These are phyloP conservation scores for Coelastrella sp. DNA, from an alignment of 139 green algal genomes.

Conservation along the genomic window DNA sequence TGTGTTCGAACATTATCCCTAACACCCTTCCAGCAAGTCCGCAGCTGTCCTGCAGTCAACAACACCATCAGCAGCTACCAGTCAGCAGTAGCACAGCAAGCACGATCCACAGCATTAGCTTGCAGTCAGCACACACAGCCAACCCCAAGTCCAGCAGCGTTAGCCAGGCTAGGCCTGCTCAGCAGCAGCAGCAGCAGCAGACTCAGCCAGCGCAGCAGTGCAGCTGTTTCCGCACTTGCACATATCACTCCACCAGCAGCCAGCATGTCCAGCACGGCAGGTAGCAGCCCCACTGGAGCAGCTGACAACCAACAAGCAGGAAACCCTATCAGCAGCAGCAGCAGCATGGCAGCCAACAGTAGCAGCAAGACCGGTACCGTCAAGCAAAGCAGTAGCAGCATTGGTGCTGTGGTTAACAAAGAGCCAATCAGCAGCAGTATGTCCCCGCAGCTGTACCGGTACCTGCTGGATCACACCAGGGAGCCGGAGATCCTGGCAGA, in stretches of 20 bases:
- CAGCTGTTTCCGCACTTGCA: too few species aligned
- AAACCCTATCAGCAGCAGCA: background rate
- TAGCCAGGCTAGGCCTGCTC: too few species aligned
- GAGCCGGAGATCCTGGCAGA: constrained; percentile 68
- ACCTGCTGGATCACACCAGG: constrained; percentile 79
- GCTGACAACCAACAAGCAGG: background rate
- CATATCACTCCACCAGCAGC: too few species aligned
- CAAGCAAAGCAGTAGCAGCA: background rate
- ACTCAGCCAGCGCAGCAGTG: background rate
- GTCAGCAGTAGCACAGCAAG: too few species aligned
- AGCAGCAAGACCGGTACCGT: background rate
- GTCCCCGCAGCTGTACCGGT: constrained; percentile 68
- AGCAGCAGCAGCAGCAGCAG: background rate
- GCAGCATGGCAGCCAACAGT: background rate
- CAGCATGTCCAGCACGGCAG: too few species aligned
- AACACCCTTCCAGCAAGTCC: too few species aligned
- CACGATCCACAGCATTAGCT: too few species aligned
- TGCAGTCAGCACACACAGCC: too few species aligned
- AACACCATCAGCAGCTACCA: too few species aligned
- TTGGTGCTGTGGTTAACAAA: constrained; percentile 51
- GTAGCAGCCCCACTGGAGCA: too few species aligned
- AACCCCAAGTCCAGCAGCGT: background rate
- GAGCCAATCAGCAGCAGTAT: constrained; percentile 58
- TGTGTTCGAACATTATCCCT: too few species aligned
- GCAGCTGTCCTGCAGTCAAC: too few species aligned